Percentiles rank a stretch among this genome's conserved stretches.
phyloP scores from a whole-genome alignment of 2,329 filamentous ascomycete genomes.

The Xylaria sp. region DNA sequence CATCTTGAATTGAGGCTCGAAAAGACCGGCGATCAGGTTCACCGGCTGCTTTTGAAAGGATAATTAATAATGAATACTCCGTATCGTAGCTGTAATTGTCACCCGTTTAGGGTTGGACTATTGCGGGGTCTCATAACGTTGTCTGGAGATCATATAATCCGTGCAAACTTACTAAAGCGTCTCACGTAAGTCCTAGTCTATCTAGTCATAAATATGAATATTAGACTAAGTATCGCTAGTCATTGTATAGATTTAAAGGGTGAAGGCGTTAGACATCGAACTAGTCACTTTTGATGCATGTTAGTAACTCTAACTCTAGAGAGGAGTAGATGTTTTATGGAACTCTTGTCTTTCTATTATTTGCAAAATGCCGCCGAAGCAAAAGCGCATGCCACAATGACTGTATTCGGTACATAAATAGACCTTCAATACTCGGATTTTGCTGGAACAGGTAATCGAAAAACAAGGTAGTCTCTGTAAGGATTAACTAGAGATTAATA shows the following conservation, averaged over 20 bases:
- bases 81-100: neutral
- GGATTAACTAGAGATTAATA: no score
- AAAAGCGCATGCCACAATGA: neutral
- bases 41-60: neutral
- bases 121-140: neutral
- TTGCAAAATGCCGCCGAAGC: neutral
- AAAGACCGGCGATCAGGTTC: neutral
- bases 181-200: neutral
- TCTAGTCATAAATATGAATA: neutral
- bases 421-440: neutral
- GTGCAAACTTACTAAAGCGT: neutral
- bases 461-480: slow-evolving; percentile 2
- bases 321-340: neutral
- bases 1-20: slow-evolving; percentile 2
- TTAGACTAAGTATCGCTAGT: neutral
- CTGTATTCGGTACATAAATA: neutral
- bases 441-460: slow-evolving; percentile 16
- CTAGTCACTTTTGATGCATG: neutral
- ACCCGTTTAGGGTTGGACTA: neutral
- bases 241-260: neutral
- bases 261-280: neutral
- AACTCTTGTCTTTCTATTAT: neutral
- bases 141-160: neutral
- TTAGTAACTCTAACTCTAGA: neutral
- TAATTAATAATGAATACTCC: neutral